Evolutionary conservation across 208 protist species (phyloP), one percentile per base, ranked within the genome.

Genomic region (Acanthamoeba castellanii): DNA sequence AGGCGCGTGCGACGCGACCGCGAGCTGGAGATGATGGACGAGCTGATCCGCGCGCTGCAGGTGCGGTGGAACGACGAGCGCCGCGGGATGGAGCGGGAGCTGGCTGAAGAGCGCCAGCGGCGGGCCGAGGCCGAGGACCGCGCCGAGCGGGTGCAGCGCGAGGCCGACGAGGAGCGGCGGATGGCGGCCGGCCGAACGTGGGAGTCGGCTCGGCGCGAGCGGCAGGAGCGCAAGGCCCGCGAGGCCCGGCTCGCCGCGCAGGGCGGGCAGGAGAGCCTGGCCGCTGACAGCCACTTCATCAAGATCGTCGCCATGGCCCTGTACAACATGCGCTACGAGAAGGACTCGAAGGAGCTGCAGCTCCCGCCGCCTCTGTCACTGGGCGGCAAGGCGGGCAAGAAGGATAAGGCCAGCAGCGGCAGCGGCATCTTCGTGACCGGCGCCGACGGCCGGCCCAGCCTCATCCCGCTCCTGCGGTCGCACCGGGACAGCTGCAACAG

Each of bases 311-410:
- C 70, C 9, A 78, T 78, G 70, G 70, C 70, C 9, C 70, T 78
- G 16, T 78, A 78, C 70, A 78, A 78, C 70, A 78, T 78, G 70
- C 70, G 70, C n/a, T 78, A 47, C 70, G 70, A 78, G 70, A 78
- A 78, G 70, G 70, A 78, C 70, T 3, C 30, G 16, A 78, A 45
- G 32, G 34, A 78, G n/a, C 4, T 47, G n/a, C 70, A 8, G 32
- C 70, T 78, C n/a, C 4, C 70, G 32, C 9, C 32, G 70, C 11
- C 13, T 16, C 6, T 27, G 50, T 5, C 50, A 5, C 6, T 25
- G 59, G 22, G 22, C 11, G 59, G 22, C 11, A 66, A 66, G 59
- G 59, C 3, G 18, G 18, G 18, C 13, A 16, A 66, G 59, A 66
- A 66, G 59, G 59, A 27, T 16, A 27, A 27, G 18, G 18, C n/a